Evolutionary conservation across 2,329 filamentous ascomycete species (phyloP), one percentile per base, ranked within the genome.

Genomic region (Beauveria caledonica): DNA sequence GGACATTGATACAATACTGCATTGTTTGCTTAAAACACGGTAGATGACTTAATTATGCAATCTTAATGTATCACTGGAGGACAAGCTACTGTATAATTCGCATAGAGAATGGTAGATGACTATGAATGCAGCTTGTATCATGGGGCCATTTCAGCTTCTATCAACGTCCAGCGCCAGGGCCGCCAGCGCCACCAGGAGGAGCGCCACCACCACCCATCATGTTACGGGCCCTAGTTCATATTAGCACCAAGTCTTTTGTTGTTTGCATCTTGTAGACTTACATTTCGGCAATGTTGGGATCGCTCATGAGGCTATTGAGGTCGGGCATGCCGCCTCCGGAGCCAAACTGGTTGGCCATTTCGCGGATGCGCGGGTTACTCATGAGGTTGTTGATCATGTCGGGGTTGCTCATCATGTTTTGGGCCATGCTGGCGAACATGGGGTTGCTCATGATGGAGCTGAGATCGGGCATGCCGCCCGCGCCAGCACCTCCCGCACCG

Each of bases 371-470:
- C 3, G 94, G 94, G 79, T 99, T 97, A 80, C 80, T 91, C 92
- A 99, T 96, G 62, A 99, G 76, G 73, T 92, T 94, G 72, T 80
- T 83, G 85, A 97, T 88, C 79, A 92, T 86, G 10, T 96, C 90
- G 0, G 94, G 94, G 77, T 99, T 97, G 77, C 86, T 90, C 94
- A 97, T 97, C 60, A 99, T 76, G 75, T 90, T 96, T 79, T 97
- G 91, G 5, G 94, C 94, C 92, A 97, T 97, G 77, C 84, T 89
- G 55, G 92, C 86, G 77, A 99, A 96, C 94, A 97, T 97, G 60
- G 94, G 94, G 79, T 97, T 99, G 80, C 80, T 92, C 92, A 97
- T 96, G 73, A 99, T 86, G 64, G 85, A 84, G 64, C 85, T 77
- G 25, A 99, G 79, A 73, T 97, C 93, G 13, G 92, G 92, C 89